phyloP scores from a whole-genome alignment of 305 asterid species.

The Euphrasia arctica region DNA sequence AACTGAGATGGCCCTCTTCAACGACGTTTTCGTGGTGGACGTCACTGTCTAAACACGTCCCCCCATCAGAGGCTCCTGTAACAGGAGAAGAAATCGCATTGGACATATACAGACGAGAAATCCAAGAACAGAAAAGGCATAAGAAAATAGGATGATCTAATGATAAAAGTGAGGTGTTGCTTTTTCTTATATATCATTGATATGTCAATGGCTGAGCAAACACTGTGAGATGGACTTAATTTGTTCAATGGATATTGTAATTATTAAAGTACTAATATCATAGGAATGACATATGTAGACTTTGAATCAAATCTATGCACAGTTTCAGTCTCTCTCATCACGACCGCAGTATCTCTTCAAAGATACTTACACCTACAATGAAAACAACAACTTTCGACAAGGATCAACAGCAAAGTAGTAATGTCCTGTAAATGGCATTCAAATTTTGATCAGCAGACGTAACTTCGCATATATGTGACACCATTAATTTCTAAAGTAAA shows the following conservation, averaged over 20 bases:
- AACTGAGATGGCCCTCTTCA: background rate
- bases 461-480: conserved; percentile 3
- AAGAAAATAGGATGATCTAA: background rate
- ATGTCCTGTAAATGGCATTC: background rate
- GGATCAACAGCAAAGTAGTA: background rate
- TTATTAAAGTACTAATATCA: background rate
- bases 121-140: too few relatives aligned
- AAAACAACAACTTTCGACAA: background rate
- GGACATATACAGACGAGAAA: too few relatives aligned
- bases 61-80: conserved; percentile 47
- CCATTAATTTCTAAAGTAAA: background rate
- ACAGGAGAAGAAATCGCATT: conserved; percentile 22
- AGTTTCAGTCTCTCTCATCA: too few relatives aligned
- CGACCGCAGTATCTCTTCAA: background rate
- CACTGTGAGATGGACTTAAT: background rate
- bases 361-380: background rate
- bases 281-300: background rate
- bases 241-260: background rate
- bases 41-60: conserved; percentile 28
- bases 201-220: background rate
- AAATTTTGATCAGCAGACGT: background rate
- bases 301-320: background rate
- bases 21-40: too few relatives aligned
- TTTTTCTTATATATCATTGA: background rate
- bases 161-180: background rate